phyloP scores from a whole-genome alignment of 148 eudicot genomes.

The Gaultheria prostrata region DNA sequence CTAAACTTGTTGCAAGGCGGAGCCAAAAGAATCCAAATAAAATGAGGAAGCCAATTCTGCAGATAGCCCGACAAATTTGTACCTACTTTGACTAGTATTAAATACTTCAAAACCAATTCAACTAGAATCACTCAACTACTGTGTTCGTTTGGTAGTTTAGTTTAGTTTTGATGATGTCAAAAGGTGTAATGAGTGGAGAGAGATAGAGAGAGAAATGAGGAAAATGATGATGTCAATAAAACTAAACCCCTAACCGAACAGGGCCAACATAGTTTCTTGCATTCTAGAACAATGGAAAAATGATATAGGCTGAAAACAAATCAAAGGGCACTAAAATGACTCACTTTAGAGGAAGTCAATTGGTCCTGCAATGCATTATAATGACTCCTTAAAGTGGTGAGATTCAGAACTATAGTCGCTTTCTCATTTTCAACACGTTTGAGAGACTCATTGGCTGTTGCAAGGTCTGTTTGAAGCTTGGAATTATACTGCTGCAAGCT shows the following conservation, averaged over 20 bases:
- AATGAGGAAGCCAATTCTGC: not conserved
- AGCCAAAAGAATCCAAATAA: not conserved
- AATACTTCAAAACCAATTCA: conserved; percentile 10
- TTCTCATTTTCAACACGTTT: conserved; percentile 62
- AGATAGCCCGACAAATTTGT: not conserved
- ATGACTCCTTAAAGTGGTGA: conserved; percentile 57
- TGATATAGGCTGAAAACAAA: not conserved
- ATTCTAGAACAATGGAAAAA: not conserved
- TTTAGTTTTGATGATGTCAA: no score
- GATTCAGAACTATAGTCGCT: conserved; percentile 49
- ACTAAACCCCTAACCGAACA: no score
- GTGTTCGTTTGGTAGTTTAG: no score
- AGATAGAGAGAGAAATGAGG: no score
- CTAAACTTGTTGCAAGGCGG: no score
- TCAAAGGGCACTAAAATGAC: not conserved
- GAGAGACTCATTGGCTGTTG: conserved; percentile 48
- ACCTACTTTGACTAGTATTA: not conserved
- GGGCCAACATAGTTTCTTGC: not conserved
- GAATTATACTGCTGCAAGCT: conserved; percentile 71
- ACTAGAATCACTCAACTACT: not conserved
- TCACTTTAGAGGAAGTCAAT: conserved; percentile 49
- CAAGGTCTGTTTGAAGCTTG: conserved; percentile 68
- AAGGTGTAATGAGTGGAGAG: no score
- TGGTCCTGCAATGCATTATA: conserved; percentile 57
- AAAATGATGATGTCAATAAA: no score